Base-by-base conservation (phyloP, 257 asterid genomes). In the Forsythia suspensa region DNA sequence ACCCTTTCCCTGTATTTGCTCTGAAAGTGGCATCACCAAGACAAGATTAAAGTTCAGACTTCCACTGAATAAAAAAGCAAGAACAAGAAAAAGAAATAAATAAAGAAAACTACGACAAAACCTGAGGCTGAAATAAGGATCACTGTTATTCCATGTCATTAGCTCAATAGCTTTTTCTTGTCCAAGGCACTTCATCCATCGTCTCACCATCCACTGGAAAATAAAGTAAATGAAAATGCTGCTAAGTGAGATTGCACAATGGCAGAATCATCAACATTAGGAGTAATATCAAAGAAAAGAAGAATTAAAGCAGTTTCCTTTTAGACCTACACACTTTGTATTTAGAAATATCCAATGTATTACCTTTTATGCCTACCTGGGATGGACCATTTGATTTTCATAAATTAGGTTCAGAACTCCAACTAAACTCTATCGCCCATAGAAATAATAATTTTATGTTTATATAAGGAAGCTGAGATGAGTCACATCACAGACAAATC, bases 161-260 rank as follows among this genome's bases (percentile, higher is more conserved):
- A 95, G 87, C 81, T 86, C 86, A 81, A 88, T 81, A 79, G 98
- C 91, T 77, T 87, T 90, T 79, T 95, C 97, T 68, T 36, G 76
- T 72, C 98, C 98, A 82, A 90, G 82, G 82, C 87, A 83, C 52
- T 86, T 90, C 70, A 84, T 86, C 98, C 97, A 95, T 74, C 98
- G 91, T 82, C 98, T 90, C 86, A 92, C 97, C 98, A 95, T 95
- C 98, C 98, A 95, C 98, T 95, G 76, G 73, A 76, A 77, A 74
- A 74, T 37, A 70, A 66, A 77, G 70, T 40, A 76, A 34, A 68
- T 36, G 36, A 70, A 51, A 70, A 77, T 72, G 68, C 43, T 73
- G 78, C 24, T 68, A 83, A 21, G 80, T 73, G 65, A 80, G 76
- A 75, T 67, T 75, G 43, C 52, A 38, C 83, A 21, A 76, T 51